Percentiles rank a stretch among this genome's conserved stretches.
Conservation (phyloP, 2,329 filamentous ascomycete species). For the Cercospora citrullina region DNA sequence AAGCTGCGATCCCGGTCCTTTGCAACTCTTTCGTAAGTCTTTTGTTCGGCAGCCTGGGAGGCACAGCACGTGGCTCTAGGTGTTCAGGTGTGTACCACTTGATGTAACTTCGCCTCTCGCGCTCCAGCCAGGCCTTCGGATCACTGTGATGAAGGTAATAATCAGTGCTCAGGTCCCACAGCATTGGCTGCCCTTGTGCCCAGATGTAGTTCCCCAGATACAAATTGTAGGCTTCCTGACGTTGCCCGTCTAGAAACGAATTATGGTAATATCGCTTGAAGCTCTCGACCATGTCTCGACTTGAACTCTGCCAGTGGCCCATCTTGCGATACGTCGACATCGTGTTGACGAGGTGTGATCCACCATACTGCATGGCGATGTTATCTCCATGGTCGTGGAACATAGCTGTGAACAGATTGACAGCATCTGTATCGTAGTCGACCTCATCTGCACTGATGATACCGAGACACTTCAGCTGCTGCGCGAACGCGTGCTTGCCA, state of each 20-base stretch:
- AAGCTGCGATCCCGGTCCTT: conserved; percentile 53
- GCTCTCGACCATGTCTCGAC: conserved; percentile 97
- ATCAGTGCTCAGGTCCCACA: conserved; percentile 93
- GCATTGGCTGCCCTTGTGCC: conserved; percentile 81
- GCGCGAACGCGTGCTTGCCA: conserved; percentile 86
- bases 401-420: conserved; percentile 97
- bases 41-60: conserved; percentile 41
- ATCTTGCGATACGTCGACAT: conserved; percentile 99
- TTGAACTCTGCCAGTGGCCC: conserved; percentile 97
- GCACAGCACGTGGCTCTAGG: conserved; percentile 64
- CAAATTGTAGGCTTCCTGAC: conserved; percentile 96
- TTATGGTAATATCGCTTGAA: conserved; percentile 99
- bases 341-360: conserved; percentile 95
- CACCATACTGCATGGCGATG: conserved; percentile 95
- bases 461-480: conserved; percentile 88
- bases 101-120: conserved; percentile 70
- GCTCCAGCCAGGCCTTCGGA: conserved; percentile 70
- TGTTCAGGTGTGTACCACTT: conserved; percentile 80
- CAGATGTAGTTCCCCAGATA: conserved; percentile 97
- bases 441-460: conserved; percentile 77
- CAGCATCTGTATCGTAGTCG: conserved; percentile 91
- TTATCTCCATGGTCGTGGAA: conserved; percentile 95
- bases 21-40: conserved; percentile 11
- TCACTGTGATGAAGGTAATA: conserved; percentile 93
- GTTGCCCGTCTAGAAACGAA: conserved; percentile 94